Evolutionary conservation across 2,329 filamentous ascomycete genomes (phyloP), one percentile per base, ranked within the genome.

Genomic region (Xylariales sp.): DNA sequence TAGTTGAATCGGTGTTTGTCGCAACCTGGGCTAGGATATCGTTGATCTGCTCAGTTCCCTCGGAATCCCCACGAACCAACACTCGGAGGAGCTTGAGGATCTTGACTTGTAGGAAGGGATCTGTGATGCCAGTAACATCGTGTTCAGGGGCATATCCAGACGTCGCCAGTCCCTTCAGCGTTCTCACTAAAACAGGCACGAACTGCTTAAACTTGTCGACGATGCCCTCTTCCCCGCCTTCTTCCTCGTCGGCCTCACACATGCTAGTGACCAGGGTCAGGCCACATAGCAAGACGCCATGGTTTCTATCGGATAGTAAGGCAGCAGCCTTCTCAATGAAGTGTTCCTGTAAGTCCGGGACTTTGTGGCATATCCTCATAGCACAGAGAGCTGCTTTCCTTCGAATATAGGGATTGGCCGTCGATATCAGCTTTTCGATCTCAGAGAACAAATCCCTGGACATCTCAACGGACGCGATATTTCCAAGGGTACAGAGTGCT

Each of bases 391-490:
- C 93, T 14, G 93, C 93, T 71, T 98, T 98, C 54, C 93, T 81
- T 54, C 93, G 80, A 60, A 98, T 96, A 62, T 98, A 98, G n/a
- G 93, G 93, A 63, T 98, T 98, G 40, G 89, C 84, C 36, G 90
- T 96, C 31, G 89, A 86, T 50, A 98, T 72, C 36, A 97, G 81
- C 46, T 78, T 87, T 65, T 98, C 94, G 62, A 98, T 87, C 73
- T 98, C 91, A 52, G 89, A 80, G 64, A 98, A 98, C 15, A 98
- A 73, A 66, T 98, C 93, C 72, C 93, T 79, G 14, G 93, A 95
- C 93, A 98, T 98, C 64, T 98, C 93, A 57, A 97, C 76, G 1
- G 91, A 96, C 45, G 94, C 91, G 55, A 98, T 98, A 63, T 98
- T 98, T 52, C 91, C 93, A 15, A 98, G 79, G 1, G 94, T 96